phyloP scores from a whole-genome alignment of 2,329 filamentous ascomycete species.

The Neocucurbitaria cava region DNA sequence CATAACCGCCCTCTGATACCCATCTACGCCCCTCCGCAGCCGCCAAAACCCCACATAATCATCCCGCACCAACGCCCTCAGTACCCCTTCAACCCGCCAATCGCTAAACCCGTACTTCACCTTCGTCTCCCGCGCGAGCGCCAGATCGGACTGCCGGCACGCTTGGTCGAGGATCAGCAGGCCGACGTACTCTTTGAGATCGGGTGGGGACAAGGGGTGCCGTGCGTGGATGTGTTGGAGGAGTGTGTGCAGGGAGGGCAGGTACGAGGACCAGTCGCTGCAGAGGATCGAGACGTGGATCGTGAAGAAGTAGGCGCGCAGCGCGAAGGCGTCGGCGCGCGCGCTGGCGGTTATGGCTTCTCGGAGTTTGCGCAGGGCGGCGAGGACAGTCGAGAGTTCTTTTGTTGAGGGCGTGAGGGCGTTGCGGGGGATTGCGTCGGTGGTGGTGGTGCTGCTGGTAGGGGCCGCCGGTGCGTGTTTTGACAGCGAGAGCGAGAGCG shows the following conservation, averaged over 20 bases:
- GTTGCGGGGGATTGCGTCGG: constrained; percentile 31
- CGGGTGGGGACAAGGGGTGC: constrained; percentile 72
- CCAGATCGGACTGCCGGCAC: constrained; percentile 78
- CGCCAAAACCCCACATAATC: constrained; percentile 83
- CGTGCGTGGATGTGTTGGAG: constrained; percentile 73
- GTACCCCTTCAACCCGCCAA: constrained; percentile 70
- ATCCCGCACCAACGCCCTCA: constrained; percentile 76
- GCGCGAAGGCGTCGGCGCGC: constrained; percentile 79
- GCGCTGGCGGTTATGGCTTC: constrained; percentile 85
- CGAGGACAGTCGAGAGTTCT: constrained; percentile 76
- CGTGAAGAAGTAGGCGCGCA: constrained; percentile 90
- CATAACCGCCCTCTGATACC: constrained; percentile 79
- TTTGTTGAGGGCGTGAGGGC: constrained; percentile 46
- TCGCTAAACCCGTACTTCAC: constrained; percentile 68
- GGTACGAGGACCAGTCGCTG: constrained; percentile 85
- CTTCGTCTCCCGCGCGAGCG: constrained; percentile 74
- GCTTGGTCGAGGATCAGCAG: constrained; percentile 89
- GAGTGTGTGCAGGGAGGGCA: constrained; percentile 82
- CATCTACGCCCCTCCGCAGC: constrained; percentile 75
- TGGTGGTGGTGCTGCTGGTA: constrained; percentile 3
- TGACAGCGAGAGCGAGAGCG: constrained; percentile 25
- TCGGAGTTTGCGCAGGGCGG: constrained; percentile 87
- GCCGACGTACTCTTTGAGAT: constrained; percentile 78
- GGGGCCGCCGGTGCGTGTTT: constrained; percentile 22
- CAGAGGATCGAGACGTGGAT: constrained; percentile 83